Evolutionary conservation across 768 basidiomycete genomes (phyloP).

Genomic region (Boletus rubescentipes): DNA sequence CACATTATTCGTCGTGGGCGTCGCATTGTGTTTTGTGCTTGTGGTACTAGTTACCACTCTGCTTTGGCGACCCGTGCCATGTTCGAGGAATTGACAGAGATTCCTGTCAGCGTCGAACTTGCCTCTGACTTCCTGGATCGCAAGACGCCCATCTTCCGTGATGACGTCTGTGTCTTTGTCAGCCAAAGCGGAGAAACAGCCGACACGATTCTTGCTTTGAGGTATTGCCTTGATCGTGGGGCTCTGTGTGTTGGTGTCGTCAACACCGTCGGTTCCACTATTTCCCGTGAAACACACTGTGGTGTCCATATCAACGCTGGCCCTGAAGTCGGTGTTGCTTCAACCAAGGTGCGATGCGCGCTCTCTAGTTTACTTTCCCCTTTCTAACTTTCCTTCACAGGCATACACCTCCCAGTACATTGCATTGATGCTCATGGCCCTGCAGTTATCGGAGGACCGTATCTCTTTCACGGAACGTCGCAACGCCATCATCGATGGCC

Average conservation of each 20-base stretch:
- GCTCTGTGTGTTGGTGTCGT: conserved; percentile 97
- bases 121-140: conserved; percentile 98
- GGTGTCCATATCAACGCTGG: conserved; percentile 99
- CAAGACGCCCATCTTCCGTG: conserved; percentile 99
- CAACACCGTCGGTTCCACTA: conserved; percentile 97
- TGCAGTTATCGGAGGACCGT: conserved; percentile 96
- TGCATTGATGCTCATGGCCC: conserved; percentile 96
- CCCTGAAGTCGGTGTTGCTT: conserved; percentile 98
- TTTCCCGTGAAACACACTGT: conserved; percentile 97
- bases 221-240: conserved; percentile 95
- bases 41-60: conserved; percentile 98
- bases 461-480: conserved; percentile 90
- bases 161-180: conserved; percentile 95
- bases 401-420: conserved; percentile 99
- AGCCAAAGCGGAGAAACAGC: conserved; percentile 99
- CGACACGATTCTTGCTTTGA: conserved; percentile 93
- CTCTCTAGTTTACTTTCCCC: neutral
- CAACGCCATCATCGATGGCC: conserved; percentile 88
- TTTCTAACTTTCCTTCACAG: conserved; percentile 35
- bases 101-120: conserved; percentile 94
- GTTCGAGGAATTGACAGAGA: conserved; percentile 98
- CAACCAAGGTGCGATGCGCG: conserved; percentile 70
- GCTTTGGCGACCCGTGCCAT: conserved; percentile 95
- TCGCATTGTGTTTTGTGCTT: conserved; percentile 96
- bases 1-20: conserved; percentile 94